Evolutionary conservation across 306 rosid species (phyloP), one percentile per base, ranked within the genome.

Genomic region (Begonia loranthoides): DNA sequence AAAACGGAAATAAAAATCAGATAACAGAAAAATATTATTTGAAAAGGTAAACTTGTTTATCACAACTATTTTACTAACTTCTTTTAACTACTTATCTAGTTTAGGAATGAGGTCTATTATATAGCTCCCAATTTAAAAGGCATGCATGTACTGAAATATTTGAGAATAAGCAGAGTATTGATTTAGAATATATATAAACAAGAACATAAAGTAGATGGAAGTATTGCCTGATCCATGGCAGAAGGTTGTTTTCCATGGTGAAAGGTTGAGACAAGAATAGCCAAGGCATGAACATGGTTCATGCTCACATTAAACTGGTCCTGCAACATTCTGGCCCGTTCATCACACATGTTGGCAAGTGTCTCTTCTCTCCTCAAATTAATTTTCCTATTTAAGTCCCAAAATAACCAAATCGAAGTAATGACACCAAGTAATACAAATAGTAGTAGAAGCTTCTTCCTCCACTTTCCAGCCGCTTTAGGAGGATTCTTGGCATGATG

Each of bases 241-340:
- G 97, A 79, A 58, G 97, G 95, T 58, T 78, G 59, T 67, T 90
- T 90, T 50, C 76, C 76, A 21, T 90, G 97, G 79, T 90, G 95
- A 66, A 90, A 90, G 17, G 94, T 90, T 55, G 97, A 90, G 13
- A 90, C 94, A 12, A 90, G 97, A 69, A 82, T 68, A 61, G 97
- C 97, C 51, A 90, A 61, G 51, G 97, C 94, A 38, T 90, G 95
- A 64, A 85, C 97, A 63, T 90, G 99, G 59, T 86, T 90, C 84
- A 80, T 59, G 80, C 99, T 90, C 63, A 90, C 94, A 15, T 90
- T 90, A 61, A 90, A 90, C 58, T 90, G 99, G 66, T 90, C 99
- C 67, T 90, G 95, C 71, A 90, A 67, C 99, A 90, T 85, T 47
- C 95, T 75, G 45, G 99, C 95, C 54, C 97, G 80, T 71, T 90